Evolutionary conservation across 768 basidiomycete genomes (phyloP).

Genomic region (Dacryopinax primogenitus): DNA sequence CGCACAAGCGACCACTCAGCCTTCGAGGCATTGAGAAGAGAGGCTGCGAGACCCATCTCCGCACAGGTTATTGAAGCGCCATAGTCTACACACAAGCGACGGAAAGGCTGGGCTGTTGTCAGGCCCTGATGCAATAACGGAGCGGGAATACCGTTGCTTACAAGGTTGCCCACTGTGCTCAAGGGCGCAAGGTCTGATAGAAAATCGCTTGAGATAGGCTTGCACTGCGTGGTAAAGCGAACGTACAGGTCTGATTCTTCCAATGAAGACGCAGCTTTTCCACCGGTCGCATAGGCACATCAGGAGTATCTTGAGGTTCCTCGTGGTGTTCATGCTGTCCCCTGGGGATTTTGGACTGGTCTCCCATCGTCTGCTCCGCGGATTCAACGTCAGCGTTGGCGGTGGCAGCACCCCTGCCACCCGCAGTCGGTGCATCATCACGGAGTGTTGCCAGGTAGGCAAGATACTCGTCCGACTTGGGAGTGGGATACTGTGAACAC

Average conservation of each 20-base stretch:
- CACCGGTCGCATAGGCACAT: conserved; percentile 51
- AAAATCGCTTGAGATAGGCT: conserved; percentile 25
- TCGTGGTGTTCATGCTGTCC: conserved; percentile 24
- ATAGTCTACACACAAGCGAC: conserved; percentile 69
- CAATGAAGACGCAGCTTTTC: conserved; percentile 86
- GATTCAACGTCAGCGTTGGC: conserved; percentile 13
- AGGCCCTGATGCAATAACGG: conserved; percentile 8
- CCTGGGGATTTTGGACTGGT: background rate
- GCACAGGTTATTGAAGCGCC: conserved; percentile 94
- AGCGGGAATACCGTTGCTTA: conserved; percentile 24
- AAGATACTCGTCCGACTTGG: conserved; percentile 50
- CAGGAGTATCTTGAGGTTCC: conserved; percentile 40
- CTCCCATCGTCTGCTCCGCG: conserved; percentile 15
- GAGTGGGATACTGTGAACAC: conserved; percentile 45
- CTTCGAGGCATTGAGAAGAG: conserved; percentile 74
- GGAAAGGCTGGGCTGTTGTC: conserved; percentile 58
- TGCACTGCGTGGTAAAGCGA: conserved; percentile 17
- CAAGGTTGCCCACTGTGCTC: conserved; percentile 91
- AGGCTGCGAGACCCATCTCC: conserved; percentile 92
- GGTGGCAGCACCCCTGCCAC: conserved; percentile 9
- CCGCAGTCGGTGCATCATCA: conserved; percentile 11
- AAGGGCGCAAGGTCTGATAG: conserved; percentile 56
- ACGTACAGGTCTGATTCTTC: conserved; percentile 72
- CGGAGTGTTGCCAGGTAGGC: conserved; percentile 34
- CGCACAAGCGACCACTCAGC: conserved; percentile 93